phyloP scores from a whole-genome alignment of 2,329 filamentous ascomycete genomes.

The Curvularia sp. region DNA sequence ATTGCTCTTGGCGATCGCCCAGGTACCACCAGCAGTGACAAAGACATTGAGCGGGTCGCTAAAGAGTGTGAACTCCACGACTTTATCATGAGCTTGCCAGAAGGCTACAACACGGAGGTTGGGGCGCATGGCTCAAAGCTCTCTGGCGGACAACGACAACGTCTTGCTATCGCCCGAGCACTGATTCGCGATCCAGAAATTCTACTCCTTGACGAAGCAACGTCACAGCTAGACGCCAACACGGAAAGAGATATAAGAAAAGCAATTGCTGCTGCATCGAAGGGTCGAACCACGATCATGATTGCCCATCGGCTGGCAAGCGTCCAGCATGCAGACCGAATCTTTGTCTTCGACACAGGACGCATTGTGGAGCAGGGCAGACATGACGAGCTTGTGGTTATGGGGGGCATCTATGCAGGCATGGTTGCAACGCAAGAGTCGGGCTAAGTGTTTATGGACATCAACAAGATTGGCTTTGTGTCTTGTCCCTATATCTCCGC shows the following conservation, averaged over 20 bases:
- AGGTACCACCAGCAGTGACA: conserved; percentile 30
- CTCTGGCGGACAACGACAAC: conserved; percentile 56
- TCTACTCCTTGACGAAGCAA: conserved; percentile 57
- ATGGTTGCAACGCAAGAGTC: conserved; percentile 50
- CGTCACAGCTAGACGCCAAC: conserved; percentile 56
- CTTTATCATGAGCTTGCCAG: conserved; percentile 56
- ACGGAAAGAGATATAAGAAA: conserved; percentile 54
- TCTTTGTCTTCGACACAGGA: conserved; percentile 76
- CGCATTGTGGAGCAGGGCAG: conserved; percentile 67
- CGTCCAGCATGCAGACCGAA: conserved; percentile 79
- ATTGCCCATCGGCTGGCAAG: conserved; percentile 80
- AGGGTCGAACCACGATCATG: conserved; percentile 68
- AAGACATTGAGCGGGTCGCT: conserved; percentile 47
- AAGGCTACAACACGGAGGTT: conserved; percentile 57
- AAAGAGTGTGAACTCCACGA: conserved; percentile 55
- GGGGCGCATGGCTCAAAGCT: conserved; percentile 53
- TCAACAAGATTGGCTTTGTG: background rate
- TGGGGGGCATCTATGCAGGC: conserved; percentile 45
- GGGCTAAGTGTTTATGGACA: conserved; percentile 26
- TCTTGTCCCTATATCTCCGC: background rate
- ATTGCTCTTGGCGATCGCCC: conserved; percentile 51
- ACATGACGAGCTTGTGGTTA: conserved; percentile 63
- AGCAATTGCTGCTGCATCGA: conserved; percentile 51
- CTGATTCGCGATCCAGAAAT: conserved; percentile 56
- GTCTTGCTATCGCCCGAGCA: conserved; percentile 56